Evolutionary conservation across 768 basidiomycete genomes (phyloP).

Genomic region (Boletus reticulatus): DNA sequence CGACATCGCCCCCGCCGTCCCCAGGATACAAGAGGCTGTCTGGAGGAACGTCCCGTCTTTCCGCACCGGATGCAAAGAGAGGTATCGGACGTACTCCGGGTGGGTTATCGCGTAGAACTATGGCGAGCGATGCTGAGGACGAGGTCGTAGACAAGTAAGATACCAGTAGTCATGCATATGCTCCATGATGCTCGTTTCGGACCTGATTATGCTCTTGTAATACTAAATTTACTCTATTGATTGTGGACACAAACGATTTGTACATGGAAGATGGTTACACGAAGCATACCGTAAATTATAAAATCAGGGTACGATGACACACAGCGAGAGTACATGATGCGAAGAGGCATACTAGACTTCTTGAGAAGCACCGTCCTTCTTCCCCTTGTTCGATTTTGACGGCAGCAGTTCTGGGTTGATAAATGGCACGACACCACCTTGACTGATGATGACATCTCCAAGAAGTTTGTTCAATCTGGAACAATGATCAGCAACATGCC

Average conservation of each 20-base stretch:
- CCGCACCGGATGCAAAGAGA: constrained; percentile 27
- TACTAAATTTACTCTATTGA: too few relatives aligned
- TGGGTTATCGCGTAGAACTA: constrained; percentile 67
- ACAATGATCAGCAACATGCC: neutral
- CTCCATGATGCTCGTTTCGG: neutral
- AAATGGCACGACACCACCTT: constrained; percentile 75
- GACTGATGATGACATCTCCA: constrained; percentile 64
- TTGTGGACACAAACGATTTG: too few relatives aligned
- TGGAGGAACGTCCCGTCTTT: constrained; percentile 27
- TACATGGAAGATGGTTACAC: constrained; percentile 14
- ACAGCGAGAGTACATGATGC: constrained; percentile 11
- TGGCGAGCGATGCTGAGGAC: constrained; percentile 84
- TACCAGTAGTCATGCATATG: neutral
- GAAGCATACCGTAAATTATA: constrained; percentile 32
- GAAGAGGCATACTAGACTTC: constrained; percentile 37
- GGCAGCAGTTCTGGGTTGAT: constrained; percentile 52
- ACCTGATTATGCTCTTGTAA: neutral
- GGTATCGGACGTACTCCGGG: constrained; percentile 46
- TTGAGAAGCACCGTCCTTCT: constrained; percentile 49
- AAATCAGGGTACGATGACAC: constrained; percentile 23
- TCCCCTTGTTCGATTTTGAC: constrained; percentile 45
- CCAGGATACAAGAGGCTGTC: constrained; percentile 47
- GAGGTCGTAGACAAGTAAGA: constrained; percentile 46
- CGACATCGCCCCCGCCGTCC: constrained; percentile 38
- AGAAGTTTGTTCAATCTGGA: constrained; percentile 54